phyloP scores from a whole-genome alignment of 2,329 filamentous ascomycete genomes.

The Purpureocillium lavendulum region DNA sequence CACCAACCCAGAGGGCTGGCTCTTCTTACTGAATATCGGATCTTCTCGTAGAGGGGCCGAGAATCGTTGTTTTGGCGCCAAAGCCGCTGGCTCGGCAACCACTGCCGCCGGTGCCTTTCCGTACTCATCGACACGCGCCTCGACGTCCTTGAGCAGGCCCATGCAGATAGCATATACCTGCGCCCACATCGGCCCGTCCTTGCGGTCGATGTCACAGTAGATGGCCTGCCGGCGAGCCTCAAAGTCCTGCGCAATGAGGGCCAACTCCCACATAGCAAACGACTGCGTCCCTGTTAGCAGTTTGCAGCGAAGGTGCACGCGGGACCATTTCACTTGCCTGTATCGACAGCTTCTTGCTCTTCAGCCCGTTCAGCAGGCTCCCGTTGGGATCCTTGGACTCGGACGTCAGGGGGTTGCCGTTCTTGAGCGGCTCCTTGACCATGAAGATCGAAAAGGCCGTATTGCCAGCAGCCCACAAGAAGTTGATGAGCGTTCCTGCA shows the following conservation, averaged over 20 bases:
- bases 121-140: slow-evolving; percentile 56
- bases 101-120: slow-evolving; percentile 33
- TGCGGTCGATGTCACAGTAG: slow-evolving; percentile 79
- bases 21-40: slow-evolving; percentile 32
- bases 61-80: slow-evolving; percentile 24
- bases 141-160: slow-evolving; percentile 58
- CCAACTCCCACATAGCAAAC: slow-evolving; percentile 89
- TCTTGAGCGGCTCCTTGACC: slow-evolving; percentile 73
- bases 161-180: slow-evolving; percentile 67
- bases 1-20: slow-evolving; percentile 29
- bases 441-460: slow-evolving; percentile 73
- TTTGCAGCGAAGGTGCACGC: too few species aligned
- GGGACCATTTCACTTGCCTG: slow-evolving; percentile 51
- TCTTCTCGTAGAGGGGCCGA: slow-evolving; percentile 35
- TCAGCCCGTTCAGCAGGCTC: slow-evolving; percentile 75
- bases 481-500: slow-evolving; percentile 57
- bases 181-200: slow-evolving; percentile 71
- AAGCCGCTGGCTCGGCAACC: slow-evolving; percentile 19
- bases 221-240: slow-evolving; percentile 70
- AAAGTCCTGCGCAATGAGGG: slow-evolving; percentile 68
- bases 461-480: slow-evolving; percentile 73
- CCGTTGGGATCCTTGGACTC: slow-evolving; percentile 89
- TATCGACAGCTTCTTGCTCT: slow-evolving; percentile 70
- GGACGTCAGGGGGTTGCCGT: slow-evolving; percentile 71
- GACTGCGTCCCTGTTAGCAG: slow-evolving; percentile 37